A percentile compares a stretch with the other conserved stretches of the same genome.
phyloP scores from a whole-genome alignment of 108 stramenopile genomes.

The Chaetoceros tenuissimus region DNA sequence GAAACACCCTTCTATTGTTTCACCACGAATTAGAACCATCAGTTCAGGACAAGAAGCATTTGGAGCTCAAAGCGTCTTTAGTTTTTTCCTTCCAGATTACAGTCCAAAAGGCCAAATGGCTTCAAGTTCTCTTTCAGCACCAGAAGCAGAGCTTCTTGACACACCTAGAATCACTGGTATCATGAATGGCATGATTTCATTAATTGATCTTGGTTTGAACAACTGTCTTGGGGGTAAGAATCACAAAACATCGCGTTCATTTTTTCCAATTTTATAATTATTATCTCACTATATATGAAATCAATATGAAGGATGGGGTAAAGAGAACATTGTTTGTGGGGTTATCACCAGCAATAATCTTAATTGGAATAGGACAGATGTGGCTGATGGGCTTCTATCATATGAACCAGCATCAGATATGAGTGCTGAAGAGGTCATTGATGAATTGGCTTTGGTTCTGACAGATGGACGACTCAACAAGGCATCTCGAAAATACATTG shows the following conservation, averaged over 20 bases:
- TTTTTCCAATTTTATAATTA: too few species aligned
- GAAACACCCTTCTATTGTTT: neutral
- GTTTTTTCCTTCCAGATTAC: conserved; percentile 36
- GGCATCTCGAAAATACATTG: conserved; percentile 25
- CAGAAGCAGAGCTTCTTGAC: too few species aligned
- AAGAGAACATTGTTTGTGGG: too few species aligned
- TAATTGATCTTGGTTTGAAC: neutral
- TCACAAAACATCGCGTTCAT: too few species aligned
- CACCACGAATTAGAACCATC: neutral
- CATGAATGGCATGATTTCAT: neutral
- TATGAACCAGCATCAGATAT: too few species aligned
- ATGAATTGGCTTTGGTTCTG: conserved; percentile 43
- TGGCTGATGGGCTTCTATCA: too few species aligned
- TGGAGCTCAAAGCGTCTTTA: conserved; percentile 38
- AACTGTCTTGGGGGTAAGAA: too few species aligned
- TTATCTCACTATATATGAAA: too few species aligned
- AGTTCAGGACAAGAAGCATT: conserved; percentile 26
- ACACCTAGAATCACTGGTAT: too few species aligned
- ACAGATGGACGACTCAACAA: conserved; percentile 45
- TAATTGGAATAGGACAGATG: too few species aligned
- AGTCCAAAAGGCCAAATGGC: conserved; percentile 15
- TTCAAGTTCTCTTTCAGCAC: neutral
- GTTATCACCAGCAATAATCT: too few species aligned
- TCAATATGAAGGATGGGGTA: too few species aligned
- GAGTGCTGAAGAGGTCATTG: conserved; percentile 23